A percentile compares a stretch with the other conserved stretches of the same genome.
Evolutionary conservation across 352 stramenopile species (phyloP).

Genomic region (Phytophthora citrophthora): DNA sequence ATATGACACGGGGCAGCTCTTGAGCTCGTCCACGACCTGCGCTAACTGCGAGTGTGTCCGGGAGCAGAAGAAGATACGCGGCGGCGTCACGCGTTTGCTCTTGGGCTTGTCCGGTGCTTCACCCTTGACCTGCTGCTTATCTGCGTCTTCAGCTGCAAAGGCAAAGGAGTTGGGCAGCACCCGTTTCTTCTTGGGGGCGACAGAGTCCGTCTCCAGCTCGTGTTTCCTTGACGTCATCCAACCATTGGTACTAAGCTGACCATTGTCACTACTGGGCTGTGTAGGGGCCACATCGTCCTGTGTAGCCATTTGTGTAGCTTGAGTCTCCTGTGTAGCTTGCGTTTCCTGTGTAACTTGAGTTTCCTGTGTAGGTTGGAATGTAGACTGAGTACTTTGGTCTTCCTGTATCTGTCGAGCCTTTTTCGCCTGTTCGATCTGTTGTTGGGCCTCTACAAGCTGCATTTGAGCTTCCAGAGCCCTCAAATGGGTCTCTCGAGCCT

Average conservation of each 20-base stretch:
- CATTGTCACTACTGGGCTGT: constrained; percentile 13
- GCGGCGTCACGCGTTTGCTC: constrained; percentile 43
- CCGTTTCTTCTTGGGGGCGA: constrained; percentile 27
- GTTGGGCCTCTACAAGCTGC: constrained; percentile 26
- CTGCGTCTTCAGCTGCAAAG: constrained; percentile 16
- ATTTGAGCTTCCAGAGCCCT: constrained; percentile 23
- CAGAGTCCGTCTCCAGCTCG: constrained; percentile 15
- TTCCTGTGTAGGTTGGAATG: constrained; percentile 17
- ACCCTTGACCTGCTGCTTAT: constrained; percentile 1
- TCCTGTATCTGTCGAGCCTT: constrained; percentile 8
- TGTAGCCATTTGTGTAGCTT: constrained; percentile 1
- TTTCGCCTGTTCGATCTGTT: constrained; percentile 31
- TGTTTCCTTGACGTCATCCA: constrained; percentile 30
- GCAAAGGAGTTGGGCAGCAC: constrained; percentile 34
- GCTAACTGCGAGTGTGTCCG: constrained; percentile 87
- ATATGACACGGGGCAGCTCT: constrained; percentile 75
- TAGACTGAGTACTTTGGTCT: constrained; percentile 4
- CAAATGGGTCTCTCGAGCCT: constrained; percentile 23
- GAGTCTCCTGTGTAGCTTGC: background rate
- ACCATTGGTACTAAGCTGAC: constrained; percentile 18
- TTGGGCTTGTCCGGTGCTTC: constrained; percentile 27
- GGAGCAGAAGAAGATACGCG: constrained; percentile 89
- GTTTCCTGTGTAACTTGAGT: constrained; percentile 12
- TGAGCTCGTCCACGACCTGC: constrained; percentile 84
- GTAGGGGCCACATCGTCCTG: constrained; percentile 35